Evolutionary conservation across 768 basidiomycete genomes (phyloP), one percentile per base, ranked within the genome.

Genomic region (Leccinellum rugosiceps): DNA sequence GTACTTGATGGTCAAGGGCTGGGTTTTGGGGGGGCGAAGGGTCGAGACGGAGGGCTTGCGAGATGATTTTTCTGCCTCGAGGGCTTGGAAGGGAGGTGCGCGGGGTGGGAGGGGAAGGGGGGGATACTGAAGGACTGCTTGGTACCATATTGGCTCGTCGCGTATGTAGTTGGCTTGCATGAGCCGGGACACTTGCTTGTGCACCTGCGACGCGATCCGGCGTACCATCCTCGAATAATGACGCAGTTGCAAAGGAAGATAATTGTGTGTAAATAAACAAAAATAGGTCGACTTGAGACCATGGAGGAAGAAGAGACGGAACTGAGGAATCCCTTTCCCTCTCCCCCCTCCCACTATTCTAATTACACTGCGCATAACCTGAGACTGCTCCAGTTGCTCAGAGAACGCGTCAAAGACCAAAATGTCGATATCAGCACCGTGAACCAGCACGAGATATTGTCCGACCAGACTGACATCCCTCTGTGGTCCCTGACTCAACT

Each of bases 281-380:
- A 30, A 31, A 48, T 23, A 38, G 41, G 45, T 30, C n/a, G 2
- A 32, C 25, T 15, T 41, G 43, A 51, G 25, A 55, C 50, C 47
- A 73, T 72, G 71, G 78, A 78, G 65, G 86, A 89, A 58, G 86
- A 90, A 59, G 86, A 87, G 55, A 80, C 85, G 55, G 89, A 91
- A 64, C 77, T 92, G 47, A 83, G 87, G 65, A 92, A 91, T 72
- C 91, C 90, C 10, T 96, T 95, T 69, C 94, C 94, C 25, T 90
- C 90, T 5, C 93, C 93, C 1, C 91, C 93, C 0, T 88, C 88
- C 14, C 88, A 90, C 68, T 92, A 93, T 72, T 79, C 80, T 10
- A 85, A 85, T 55, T 94, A 92, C 70, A 86, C 92, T 0, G 60
- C 80, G 1, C 84, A 83, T 67, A 93, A 94, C 66, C 77, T 96